Evolutionary conservation across 1,284 basidiomycete genomes (phyloP).

Genomic region (Cutaneotrichosporon sp.): DNA sequence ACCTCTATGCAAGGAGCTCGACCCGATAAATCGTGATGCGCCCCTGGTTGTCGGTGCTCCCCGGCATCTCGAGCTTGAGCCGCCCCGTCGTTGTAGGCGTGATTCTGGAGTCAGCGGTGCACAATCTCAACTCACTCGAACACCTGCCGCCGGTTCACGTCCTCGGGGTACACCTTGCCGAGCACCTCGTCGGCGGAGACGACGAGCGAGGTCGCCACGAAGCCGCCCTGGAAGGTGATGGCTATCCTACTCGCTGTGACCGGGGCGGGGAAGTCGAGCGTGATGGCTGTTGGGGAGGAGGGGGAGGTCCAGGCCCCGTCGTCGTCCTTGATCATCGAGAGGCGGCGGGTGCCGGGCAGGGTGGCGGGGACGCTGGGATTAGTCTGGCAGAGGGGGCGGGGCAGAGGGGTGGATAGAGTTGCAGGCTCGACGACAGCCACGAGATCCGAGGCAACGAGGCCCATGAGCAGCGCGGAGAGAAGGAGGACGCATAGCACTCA

Average conservation of each 20-base stretch:
- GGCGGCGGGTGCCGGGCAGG: constrained; percentile 31
- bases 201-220: constrained; percentile 40
- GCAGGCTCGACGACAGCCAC: too few relatives aligned
- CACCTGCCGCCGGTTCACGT: constrained; percentile 48
- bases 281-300: constrained; percentile 42
- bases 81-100: constrained; percentile 3
- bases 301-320: constrained; percentile 39
- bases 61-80: constrained; percentile 46
- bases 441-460: too few relatives aligned
- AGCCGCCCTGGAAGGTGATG: constrained; percentile 54
- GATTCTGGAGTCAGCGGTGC: constrained; percentile 13
- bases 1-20: constrained; percentile 31
- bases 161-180: constrained; percentile 50
- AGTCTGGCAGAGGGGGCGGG: constrained; percentile 11
- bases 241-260: constrained; percentile 42
- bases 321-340: constrained; percentile 26
- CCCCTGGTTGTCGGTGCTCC: constrained; percentile 51
- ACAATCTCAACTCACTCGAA: constrained; percentile 49
- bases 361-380: constrained; percentile 31
- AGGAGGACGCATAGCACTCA: not conserved
- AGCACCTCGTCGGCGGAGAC: constrained; percentile 31
- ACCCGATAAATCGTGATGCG: constrained; percentile 52
- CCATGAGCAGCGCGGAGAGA: not conserved
- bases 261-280: constrained; percentile 39
- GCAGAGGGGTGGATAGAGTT: not conserved